A percentile compares a stretch with the other conserved stretches of the same genome.
Conservation (phyloP, 345 rosid genomes). For the Eucalyptus coolabah region DNA sequence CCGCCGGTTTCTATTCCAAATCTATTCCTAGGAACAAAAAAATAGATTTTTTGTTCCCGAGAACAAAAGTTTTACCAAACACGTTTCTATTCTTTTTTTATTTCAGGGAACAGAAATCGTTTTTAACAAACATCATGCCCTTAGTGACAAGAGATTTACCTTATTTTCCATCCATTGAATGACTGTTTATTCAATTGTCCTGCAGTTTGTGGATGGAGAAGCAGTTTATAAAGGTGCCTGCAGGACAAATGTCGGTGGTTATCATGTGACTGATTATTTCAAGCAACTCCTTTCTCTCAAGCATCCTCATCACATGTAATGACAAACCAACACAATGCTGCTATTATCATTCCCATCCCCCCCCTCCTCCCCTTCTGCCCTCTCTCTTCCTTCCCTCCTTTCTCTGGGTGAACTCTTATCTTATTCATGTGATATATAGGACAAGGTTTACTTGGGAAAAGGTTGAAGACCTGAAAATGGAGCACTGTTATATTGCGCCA, state of each 20-base stretch:
- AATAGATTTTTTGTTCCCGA: too few relatives aligned
- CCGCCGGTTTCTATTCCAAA: too few relatives aligned
- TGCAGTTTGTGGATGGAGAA: conserved; percentile 80
- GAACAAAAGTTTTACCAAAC: too few relatives aligned
- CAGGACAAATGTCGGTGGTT: conserved; percentile 91
- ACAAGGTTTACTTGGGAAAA: conserved; percentile 85
- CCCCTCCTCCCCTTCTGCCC: neutral
- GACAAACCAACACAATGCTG: neutral
- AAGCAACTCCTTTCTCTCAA: conserved; percentile 95
- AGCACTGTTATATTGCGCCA: conserved; percentile 77
- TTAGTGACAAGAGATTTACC: neutral
- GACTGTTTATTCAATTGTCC: neutral
- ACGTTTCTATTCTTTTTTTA: too few relatives aligned
- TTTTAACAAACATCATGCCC: neutral
- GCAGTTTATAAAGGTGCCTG: conserved; percentile 71
- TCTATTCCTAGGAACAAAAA: too few relatives aligned
- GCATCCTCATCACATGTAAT: conserved; percentile 86
- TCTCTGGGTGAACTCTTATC: neutral
- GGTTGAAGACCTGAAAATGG: conserved; percentile 94
- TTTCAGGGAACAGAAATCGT: too few relatives aligned
- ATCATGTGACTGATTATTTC: conserved; percentile 73
- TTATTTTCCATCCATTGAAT: neutral
- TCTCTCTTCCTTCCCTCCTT: neutral
- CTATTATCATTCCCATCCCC: neutral
- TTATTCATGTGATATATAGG: conserved; percentile 21